These are phyloP conservation scores for Sutorius australiensis DNA, from an alignment of 768 basidiomycete species.

Conservation along the genomic window DNA sequence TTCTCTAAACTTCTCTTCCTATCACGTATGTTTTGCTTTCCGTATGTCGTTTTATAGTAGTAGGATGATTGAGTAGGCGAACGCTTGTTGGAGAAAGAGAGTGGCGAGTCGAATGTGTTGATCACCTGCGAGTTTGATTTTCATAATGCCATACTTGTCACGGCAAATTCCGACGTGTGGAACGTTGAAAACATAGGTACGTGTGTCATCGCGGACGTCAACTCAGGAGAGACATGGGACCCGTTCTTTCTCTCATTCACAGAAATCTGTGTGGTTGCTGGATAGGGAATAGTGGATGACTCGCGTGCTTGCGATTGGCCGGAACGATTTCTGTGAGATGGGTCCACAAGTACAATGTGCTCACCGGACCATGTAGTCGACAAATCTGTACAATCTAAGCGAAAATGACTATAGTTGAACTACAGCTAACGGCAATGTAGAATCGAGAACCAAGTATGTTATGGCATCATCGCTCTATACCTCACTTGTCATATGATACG, in stretches of 20 bases:
- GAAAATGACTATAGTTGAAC: background rate
- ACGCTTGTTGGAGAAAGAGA: background rate
- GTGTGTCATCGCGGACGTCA: background rate
- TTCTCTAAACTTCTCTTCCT: background rate
- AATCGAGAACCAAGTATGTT: slow-evolving; percentile 5
- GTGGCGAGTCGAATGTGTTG: background rate
- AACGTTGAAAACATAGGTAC: background rate
- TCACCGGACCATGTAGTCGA: slow-evolving; percentile 3
- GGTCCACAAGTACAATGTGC: background rate
- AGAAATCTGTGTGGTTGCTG: background rate
- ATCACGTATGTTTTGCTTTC: slow-evolving; percentile 7
- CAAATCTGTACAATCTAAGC: slow-evolving; percentile 18
- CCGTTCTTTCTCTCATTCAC: background rate
- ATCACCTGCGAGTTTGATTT: background rate
- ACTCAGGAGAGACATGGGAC: background rate
- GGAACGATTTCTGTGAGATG: background rate
- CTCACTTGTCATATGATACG: slow-evolving; percentile 8
- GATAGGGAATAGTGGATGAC: background rate
- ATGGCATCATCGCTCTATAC: slow-evolving; percentile 10
- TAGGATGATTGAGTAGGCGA: background rate
- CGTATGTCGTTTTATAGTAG: background rate
- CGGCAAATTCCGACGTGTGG: slow-evolving; percentile 8
- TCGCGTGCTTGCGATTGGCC: background rate
- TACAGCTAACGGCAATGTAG: slow-evolving; percentile 11
- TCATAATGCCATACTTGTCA: slow-evolving; percentile 3